phyloP scores from a whole-genome alignment of 129 eudicot species.

The Escallonia rubra region DNA sequence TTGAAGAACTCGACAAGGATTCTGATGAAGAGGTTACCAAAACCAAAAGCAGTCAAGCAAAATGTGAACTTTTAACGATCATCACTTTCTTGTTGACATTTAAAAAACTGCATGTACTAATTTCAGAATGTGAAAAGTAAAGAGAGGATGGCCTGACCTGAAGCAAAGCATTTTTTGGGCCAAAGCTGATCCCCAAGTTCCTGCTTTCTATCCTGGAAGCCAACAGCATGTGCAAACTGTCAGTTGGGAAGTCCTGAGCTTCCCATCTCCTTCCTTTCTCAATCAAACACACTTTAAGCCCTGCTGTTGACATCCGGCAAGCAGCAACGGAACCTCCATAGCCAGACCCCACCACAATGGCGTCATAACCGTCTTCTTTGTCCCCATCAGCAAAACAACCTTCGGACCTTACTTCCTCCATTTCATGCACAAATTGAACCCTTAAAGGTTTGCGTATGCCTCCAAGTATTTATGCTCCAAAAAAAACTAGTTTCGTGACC shows the following conservation, averaged over 20 bases:
- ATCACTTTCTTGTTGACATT: too few relatives aligned
- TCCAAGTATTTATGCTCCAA: too few relatives aligned
- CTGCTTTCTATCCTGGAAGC: conserved; percentile 24
- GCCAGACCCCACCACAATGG: conserved; percentile 39
- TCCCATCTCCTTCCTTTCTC: conserved; percentile 46
- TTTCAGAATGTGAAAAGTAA: too few relatives aligned
- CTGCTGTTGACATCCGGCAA: conserved; percentile 36
- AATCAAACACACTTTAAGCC: conserved; percentile 32
- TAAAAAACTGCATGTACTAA: too few relatives aligned
- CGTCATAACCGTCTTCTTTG: conserved; percentile 35
- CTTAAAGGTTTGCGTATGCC: too few relatives aligned
- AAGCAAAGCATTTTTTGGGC: conserved; percentile 23
- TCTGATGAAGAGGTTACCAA: too few relatives aligned
- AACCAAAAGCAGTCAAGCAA: too few relatives aligned
- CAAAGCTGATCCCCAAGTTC: conserved; percentile 24
- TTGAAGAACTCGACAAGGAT: too few relatives aligned
- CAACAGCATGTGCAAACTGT: conserved; percentile 20
- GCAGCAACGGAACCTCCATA: conserved; percentile 50
- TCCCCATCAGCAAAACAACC: neutral
- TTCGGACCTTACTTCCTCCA: too few relatives aligned
- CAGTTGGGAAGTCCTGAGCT: conserved; percentile 32
- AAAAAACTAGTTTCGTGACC: too few relatives aligned
- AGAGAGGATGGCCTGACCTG: conserved; percentile 15
- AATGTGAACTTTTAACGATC: too few relatives aligned
- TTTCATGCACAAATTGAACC: too few relatives aligned